These are phyloP conservation scores for Penicillium malachiteum DNA, from an alignment of 495 filamentous ascomycete genomes.

Conservation along the genomic window DNA sequence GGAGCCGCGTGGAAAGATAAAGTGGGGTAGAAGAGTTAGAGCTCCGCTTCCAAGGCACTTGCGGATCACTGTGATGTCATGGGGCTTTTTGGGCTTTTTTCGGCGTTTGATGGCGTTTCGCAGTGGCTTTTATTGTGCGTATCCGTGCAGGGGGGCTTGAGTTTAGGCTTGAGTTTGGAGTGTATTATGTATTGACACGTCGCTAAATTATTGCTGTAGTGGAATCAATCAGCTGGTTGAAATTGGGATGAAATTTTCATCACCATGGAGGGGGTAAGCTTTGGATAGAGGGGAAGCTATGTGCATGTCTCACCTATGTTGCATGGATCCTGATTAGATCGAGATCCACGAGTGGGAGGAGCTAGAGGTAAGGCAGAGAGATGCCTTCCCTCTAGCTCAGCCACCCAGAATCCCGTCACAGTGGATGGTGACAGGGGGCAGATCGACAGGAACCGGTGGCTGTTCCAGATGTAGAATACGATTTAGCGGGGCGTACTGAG, in stretches of 20 bases:
- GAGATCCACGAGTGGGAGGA: slow-evolving; percentile 3
- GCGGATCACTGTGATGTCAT: slow-evolving; percentile 4
- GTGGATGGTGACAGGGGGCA: neutral
- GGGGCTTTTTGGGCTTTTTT: neutral
- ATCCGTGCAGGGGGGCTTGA: neutral
- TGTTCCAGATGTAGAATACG: neutral
- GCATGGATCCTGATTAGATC: neutral
- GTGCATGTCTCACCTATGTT: neutral
- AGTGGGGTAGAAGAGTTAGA: neutral
- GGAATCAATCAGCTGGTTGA: too few species aligned
- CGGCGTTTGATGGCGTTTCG: neutral
- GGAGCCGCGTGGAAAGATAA: slow-evolving; percentile 1
- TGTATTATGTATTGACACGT: neutral
- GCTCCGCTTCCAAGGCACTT: slow-evolving; percentile 7
- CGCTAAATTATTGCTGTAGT: too few species aligned
- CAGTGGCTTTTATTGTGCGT: neutral
- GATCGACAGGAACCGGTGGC: slow-evolving; percentile 11
- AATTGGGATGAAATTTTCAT: too few species aligned
- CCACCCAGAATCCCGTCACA: too few species aligned
- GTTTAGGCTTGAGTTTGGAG: neutral
- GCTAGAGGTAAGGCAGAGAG: slow-evolving; percentile 10
- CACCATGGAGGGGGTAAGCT: too few species aligned
- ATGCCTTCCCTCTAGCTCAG: too few species aligned
- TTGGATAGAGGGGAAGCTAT: neutral
- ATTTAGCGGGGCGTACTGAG: neutral